Conservation (phyloP, 768 basidiomycete genomes). For the Butyriboletus loyo region DNA sequence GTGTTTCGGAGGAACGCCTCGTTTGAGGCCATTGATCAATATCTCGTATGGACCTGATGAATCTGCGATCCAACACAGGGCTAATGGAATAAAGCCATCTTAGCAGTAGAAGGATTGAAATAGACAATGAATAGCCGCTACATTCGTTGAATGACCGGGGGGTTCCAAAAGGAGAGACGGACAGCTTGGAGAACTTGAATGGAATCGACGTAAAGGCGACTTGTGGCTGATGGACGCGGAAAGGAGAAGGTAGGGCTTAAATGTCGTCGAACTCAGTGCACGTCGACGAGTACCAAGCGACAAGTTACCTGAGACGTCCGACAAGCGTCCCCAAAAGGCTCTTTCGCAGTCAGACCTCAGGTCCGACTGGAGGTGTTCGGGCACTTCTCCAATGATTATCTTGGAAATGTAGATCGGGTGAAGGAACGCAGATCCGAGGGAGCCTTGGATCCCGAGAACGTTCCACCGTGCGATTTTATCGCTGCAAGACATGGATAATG, state of each 20-base stretch:
- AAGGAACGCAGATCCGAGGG: conserved; percentile 56
- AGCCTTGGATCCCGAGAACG: conserved; percentile 82
- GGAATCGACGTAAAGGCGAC: conserved; percentile 57
- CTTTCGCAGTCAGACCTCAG: conserved; percentile 64
- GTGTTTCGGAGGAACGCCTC: conserved; percentile 74
- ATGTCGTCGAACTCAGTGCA: not conserved
- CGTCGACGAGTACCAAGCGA: not conserved
- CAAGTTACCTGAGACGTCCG: conserved; percentile 38
- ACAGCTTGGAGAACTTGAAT: conserved; percentile 54
- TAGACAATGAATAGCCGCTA: conserved; percentile 27
- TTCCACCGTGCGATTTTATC: conserved; percentile 93
- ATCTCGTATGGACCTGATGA: conserved; percentile 50
- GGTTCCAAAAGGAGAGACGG: conserved; percentile 33
- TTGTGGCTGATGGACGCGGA: conserved; percentile 45
- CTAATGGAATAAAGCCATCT: conserved; percentile 34
- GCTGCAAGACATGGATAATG: conserved; percentile 87
- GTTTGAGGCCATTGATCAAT: conserved; percentile 74
- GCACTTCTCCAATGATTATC: conserved; percentile 75
- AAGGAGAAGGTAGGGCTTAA: conserved; percentile 51
- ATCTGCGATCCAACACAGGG: conserved; percentile 68
- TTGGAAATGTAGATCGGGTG: conserved; percentile 61
- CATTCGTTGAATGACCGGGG: conserved; percentile 67
- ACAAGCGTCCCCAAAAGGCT: conserved; percentile 61
- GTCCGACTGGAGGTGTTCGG: conserved; percentile 32
- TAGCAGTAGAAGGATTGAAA: not conserved